These are phyloP conservation scores for Botryosphaeria agaves DNA, from an alignment of 2,329 filamentous ascomycete species.

Conservation along the genomic window DNA sequence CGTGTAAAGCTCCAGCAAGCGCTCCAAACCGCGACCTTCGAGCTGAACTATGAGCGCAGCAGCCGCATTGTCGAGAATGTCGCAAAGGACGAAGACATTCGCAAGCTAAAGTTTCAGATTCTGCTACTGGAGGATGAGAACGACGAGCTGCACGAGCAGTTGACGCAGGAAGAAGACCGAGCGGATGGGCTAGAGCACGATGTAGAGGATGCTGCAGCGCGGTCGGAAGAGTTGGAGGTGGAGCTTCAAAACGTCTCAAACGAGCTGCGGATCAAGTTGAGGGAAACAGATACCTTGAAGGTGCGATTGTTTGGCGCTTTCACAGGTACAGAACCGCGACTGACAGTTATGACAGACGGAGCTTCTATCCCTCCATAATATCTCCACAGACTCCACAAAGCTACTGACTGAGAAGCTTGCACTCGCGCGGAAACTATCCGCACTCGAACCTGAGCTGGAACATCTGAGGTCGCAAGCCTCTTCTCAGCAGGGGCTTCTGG, in stretches of 20 bases:
- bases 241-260: constrained; percentile 27
- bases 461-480: constrained; percentile 40
- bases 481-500: constrained; percentile 48
- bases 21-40: constrained; percentile 37
- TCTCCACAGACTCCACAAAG: constrained; percentile 53
- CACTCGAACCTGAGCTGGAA: constrained; percentile 43
- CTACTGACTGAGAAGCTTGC: constrained; percentile 48
- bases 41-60: constrained; percentile 51
- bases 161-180: constrained; percentile 42
- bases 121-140: constrained; percentile 63
- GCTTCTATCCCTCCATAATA: constrained; percentile 47
- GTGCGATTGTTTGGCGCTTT: constrained; percentile 17
- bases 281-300: constrained; percentile 39
- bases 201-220: constrained; percentile 28
- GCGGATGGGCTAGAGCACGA: constrained; percentile 36
- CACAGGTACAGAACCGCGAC: background rate
- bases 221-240: constrained; percentile 29
- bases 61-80: constrained; percentile 49
- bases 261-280: constrained; percentile 32
- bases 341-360: constrained; percentile 39
- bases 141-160: constrained; percentile 44
- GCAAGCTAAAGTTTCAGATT: constrained; percentile 50
- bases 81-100: constrained; percentile 55
- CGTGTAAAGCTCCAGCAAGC: constrained; percentile 21
- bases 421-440: constrained; percentile 40